Evolutionary conservation across 169 alveolate species (phyloP), one percentile per base, ranked within the genome.

Genomic region (Toxoplasma gondii): DNA sequence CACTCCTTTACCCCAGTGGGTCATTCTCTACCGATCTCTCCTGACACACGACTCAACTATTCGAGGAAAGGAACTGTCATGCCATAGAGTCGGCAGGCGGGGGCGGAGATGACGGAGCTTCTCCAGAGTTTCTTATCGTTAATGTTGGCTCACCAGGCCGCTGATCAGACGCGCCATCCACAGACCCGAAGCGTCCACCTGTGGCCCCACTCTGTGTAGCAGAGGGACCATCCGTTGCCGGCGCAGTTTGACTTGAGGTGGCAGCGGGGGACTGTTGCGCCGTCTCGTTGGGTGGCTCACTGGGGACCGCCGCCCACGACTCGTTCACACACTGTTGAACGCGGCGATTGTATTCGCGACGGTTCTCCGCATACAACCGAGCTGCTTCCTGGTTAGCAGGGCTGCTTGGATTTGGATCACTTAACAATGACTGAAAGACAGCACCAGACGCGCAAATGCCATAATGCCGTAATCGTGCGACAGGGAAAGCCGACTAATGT

Each of bases 321-420:
- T 91, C 96, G 29, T 93, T 83, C 19, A 93, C 96, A 43, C 94
- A 94, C 78, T 38, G 93, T 93, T 90, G 95, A 44, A 95, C 96
- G n/a, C 95, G 54, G 31, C 95, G 93, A 70, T 93, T 92, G 88
- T 95, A 95, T 95, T 98, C 99, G 45, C 98, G 97, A 69, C 98
- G 96, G 94, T 99, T 97, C 92, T 98, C 99, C 91, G 94, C 97
- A 94, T 96, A 99, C 95, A 99, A 96, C 91, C 98, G 98, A 22
- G 99, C 99, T 16, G 99, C 99, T 96, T 98, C 99, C 84, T 97
- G 98, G 92, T 99, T 99, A 29, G 99, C 99, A 67, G 99, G 99
- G 84, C 99, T 97, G 93, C 98, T 97, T 67, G 99, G 99, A 94
- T 99, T 99, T 4, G 99, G 99, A 92, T 99, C 99, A 88, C 98